Evolutionary conservation across 345 rosid genomes (phyloP), one percentile per base, ranked within the genome.

Genomic region (Hevea brasiliensis): DNA sequence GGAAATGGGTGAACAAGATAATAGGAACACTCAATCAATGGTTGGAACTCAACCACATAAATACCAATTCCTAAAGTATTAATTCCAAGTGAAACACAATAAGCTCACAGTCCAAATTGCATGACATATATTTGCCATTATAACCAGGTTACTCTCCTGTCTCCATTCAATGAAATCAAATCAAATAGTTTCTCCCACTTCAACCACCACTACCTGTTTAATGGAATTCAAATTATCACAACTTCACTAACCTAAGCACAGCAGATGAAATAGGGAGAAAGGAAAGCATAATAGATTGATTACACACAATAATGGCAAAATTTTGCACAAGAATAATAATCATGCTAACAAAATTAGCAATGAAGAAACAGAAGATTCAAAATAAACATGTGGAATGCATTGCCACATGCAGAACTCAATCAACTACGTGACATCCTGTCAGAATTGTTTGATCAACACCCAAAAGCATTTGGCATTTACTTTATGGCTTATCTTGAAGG

Each of bases 401-500:
- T 18, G 23, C 37, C 65, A 71, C 77, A 72, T 62, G 72, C 59
- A 74, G 47, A 15, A 45, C 65, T 65, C 61, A 71, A 72, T 62
- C 14, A 23, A 51, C 72, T 61, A 42, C 72, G 66, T 57, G 70
- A 64, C 74, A 44, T 48, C 71, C 71, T 67, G 17, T 67, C 61
- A 59, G 64, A 75, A 56, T 24, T 68, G 29, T 62, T 44, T 48
- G 54, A 62, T n/a, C 27, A 21, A n/a, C 58, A 55, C 53, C 42
- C 26, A 75, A 58, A 67, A 54, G 42, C 70, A 37, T 61, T 62
- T 21, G 17, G 64, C 76, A 44, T 66, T 61, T 68, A 63, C 78
- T 79, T 75, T 32, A 44, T 41, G 14, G 62, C 75, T 77, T 77
- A 83, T 79, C 77, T 67, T n/a, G 81, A 59, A 68, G 85, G 79